Conservation (phyloP, 2,329 filamentous ascomycete genomes). For the Ambrosiella cleistominuta region DNA sequence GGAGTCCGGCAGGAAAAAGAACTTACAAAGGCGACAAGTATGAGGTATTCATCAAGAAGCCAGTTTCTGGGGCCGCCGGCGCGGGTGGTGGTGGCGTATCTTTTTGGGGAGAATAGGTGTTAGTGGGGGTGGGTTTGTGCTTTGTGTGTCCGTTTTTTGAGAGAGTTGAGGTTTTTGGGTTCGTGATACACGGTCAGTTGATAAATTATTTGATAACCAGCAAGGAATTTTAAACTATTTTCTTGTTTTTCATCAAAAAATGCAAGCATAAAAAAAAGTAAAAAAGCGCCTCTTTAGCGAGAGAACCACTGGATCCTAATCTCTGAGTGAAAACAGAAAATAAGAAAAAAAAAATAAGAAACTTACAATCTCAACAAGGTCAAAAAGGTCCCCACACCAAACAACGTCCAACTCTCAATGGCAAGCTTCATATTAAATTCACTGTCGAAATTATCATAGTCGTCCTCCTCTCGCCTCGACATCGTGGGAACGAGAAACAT, state of each 20-base stretch:
- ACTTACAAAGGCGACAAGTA: conserved; percentile 11
- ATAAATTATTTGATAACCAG: not conserved
- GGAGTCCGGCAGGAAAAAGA: not conserved
- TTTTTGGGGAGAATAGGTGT: not conserved
- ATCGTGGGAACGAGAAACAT: not conserved
- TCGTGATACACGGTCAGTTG: not conserved
- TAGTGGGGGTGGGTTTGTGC: not conserved
- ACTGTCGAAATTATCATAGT: conserved; percentile 7
- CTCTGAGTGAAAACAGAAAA: not conserved
- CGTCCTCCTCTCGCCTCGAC: conserved; percentile 8
- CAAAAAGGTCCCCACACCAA: conserved; percentile 7
- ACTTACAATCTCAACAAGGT: conserved; percentile 11
- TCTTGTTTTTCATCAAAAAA: not conserved
- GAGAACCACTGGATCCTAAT: no score
- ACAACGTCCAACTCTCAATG: conserved; percentile 11
- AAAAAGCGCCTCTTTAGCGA: not conserved
- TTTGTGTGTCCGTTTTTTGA: not conserved
- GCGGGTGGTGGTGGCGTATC: conserved; percentile 10
- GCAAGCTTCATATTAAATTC: conserved; percentile 7
- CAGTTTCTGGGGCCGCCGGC: conserved; percentile 11
- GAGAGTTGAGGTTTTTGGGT: not conserved
- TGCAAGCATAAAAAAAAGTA: not conserved
- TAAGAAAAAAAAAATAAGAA: not conserved
- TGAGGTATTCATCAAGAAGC: conserved; percentile 12
- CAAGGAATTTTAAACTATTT: not conserved